Conservation (phyloP, 208 protist genomes). For the Phytomonas sp. region DNA sequence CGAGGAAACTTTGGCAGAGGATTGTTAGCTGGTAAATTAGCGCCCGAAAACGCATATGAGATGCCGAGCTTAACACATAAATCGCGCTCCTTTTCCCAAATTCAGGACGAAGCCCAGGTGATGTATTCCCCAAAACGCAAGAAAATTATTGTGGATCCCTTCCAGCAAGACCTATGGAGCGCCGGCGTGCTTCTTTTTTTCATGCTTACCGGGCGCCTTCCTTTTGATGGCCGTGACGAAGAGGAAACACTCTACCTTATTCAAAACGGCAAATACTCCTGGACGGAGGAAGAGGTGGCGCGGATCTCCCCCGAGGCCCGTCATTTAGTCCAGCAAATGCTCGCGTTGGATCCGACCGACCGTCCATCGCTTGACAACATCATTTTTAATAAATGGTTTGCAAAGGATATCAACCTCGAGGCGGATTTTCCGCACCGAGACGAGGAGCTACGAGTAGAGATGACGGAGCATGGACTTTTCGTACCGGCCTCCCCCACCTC, state of each 20-base stretch:
- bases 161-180: slow-evolving; percentile 89
- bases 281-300: slow-evolving; percentile 55
- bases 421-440: slow-evolving; percentile 63
- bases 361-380: slow-evolving; percentile 82
- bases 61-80: neutral
- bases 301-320: slow-evolving; percentile 60
- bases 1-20: neutral
- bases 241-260: slow-evolving; percentile 92
- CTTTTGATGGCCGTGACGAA: slow-evolving; percentile 92
- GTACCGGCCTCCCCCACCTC: neutral
- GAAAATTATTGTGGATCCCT: slow-evolving; percentile 45
- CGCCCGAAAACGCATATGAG: neutral
- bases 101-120: neutral
- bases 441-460: neutral
- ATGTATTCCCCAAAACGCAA: slow-evolving; percentile 10
- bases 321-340: slow-evolving; percentile 57
- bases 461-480: slow-evolving; percentile 1
- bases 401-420: slow-evolving; percentile 32
- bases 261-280: slow-evolving; percentile 37
- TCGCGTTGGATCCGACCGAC: slow-evolving; percentile 75
- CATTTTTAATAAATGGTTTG: slow-evolving; percentile 82
- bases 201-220: slow-evolving; percentile 93
- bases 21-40: neutral
- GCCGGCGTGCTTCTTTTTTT: slow-evolving; percentile 90
- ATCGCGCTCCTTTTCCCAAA: neutral